Conservation (phyloP, 352 stramenopile species). For the Phytophthora vignae region DNA sequence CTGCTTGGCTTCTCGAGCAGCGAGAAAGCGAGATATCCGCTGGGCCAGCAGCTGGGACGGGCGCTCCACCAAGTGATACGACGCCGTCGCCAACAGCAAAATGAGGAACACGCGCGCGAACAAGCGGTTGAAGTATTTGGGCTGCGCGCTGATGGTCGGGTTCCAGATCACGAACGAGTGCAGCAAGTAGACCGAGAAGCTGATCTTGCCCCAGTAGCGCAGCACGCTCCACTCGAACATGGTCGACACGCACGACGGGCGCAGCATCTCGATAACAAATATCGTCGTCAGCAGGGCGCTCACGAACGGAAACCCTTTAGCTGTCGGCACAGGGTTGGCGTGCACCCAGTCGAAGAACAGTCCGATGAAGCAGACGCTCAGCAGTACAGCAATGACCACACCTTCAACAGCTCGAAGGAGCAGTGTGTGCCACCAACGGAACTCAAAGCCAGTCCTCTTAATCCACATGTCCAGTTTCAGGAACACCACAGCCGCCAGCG, state of each 20-base stretch:
- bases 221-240: constrained; percentile 57
- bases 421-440: constrained; percentile 25
- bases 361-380: constrained; percentile 42
- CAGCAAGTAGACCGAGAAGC: constrained; percentile 60
- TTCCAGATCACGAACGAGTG: constrained; percentile 53
- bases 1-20: constrained; percentile 22
- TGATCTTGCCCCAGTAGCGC: constrained; percentile 55
- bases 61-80: constrained; percentile 55
- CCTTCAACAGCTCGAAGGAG: constrained; percentile 34
- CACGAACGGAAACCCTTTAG: constrained; percentile 41
- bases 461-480: constrained; percentile 34
- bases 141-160: constrained; percentile 24
- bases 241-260: constrained; percentile 38
- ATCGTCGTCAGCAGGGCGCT: constrained; percentile 42
- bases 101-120: constrained; percentile 44
- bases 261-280: constrained; percentile 53
- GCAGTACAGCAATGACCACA: constrained; percentile 29
- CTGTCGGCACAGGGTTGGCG: constrained; percentile 30
- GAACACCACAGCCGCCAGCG: constrained; percentile 47
- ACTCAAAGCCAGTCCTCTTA: constrained; percentile 31
- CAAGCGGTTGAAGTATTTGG: constrained; percentile 48
- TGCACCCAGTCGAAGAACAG: constrained; percentile 52
- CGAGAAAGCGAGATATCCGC: constrained; percentile 41
- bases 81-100: constrained; percentile 39
- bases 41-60: constrained; percentile 53